Evolutionary conservation across 257 asterid species (phyloP).

Genomic region (Nemophila menziesii): DNA sequence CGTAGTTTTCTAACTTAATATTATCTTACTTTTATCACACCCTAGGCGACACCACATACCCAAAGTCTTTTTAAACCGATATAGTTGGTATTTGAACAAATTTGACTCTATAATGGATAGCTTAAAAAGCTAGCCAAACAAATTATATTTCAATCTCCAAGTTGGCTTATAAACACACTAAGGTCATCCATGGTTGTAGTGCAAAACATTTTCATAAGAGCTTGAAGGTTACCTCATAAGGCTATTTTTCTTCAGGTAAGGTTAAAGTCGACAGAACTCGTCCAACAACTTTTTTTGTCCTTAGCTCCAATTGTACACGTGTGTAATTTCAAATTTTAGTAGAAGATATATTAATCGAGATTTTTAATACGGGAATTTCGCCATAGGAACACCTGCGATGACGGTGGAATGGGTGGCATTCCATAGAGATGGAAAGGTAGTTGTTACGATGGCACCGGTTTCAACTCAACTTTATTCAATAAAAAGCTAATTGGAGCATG

Average conservation of each 20-base stretch:
- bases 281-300: constrained; percentile 9
- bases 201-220: constrained; percentile 44
- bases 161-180: constrained; percentile 43
- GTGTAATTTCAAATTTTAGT: constrained; percentile 3
- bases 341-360: constrained; percentile 10
- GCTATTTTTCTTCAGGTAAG: constrained; percentile 32
- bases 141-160: constrained; percentile 18
- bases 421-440: constrained; percentile 14
- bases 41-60: too few species aligned
- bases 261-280: constrained; percentile 18
- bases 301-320: constrained; percentile 7
- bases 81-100: constrained; percentile 41
- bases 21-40: too few species aligned
- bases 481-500: constrained; percentile 25
- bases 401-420: constrained; percentile 1
- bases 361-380: constrained; percentile 16
- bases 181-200: constrained; percentile 51
- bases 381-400: constrained; percentile 14
- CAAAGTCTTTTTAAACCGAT: constrained; percentile 48
- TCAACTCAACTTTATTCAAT: constrained; percentile 7
- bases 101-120: constrained; percentile 27
- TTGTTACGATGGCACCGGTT: constrained; percentile 5
- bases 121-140: constrained; percentile 1
- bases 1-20: too few species aligned
- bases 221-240: constrained; percentile 25